Evolutionary conservation across 2,329 filamentous ascomycete genomes (phyloP).

Genomic region (Colletotrichum sojae): DNA sequence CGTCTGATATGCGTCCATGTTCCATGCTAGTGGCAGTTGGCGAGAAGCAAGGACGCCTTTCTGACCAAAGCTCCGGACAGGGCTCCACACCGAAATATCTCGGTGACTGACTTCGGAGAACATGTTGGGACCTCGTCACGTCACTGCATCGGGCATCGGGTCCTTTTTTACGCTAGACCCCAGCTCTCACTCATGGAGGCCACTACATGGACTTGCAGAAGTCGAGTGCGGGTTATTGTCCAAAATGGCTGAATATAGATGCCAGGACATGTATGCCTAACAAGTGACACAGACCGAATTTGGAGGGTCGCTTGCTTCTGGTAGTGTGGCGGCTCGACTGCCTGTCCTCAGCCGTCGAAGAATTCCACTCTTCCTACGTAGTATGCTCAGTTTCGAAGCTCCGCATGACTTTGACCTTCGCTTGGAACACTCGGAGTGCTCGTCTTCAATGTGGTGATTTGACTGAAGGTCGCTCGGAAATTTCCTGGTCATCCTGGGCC

Average conservation of each 20-base stretch:
- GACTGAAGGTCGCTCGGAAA: neutral
- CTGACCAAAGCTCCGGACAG: slow-evolving; percentile 26
- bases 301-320: no score
- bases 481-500: slow-evolving; percentile 1
- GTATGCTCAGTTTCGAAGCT: neutral
- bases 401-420: no score
- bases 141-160: slow-evolving; percentile 1
- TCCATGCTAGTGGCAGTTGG: slow-evolving; percentile 21
- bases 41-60: slow-evolving; percentile 19
- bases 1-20: slow-evolving; percentile 27
- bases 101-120: slow-evolving; percentile 29
- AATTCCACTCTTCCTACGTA: no score
- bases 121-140: neutral
- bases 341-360: no score
- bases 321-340: no score
- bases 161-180: neutral
- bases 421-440: neutral
- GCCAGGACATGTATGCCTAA: no score
- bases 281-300: no score
- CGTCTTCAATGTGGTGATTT: neutral
- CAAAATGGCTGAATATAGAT: no score
- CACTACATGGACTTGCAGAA: no score
- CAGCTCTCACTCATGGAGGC: no score
- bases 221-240: no score
- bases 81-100: slow-evolving; percentile 32